Base-by-base conservation (phyloP, 805 yeast genomes). In the Starmerella vaccinii region DNA sequence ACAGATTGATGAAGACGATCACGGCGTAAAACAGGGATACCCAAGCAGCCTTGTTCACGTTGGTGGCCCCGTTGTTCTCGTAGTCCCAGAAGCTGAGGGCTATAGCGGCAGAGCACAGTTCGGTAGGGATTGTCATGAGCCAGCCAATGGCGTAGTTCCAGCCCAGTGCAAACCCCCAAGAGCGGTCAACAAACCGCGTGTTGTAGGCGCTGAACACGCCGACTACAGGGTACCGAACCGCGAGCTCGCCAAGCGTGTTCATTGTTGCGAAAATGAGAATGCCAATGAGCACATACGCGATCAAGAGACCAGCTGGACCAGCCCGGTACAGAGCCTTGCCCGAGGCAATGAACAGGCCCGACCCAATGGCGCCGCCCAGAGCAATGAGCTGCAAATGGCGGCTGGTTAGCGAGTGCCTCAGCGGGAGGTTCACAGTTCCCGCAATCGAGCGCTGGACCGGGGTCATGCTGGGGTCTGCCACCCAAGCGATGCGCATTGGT, bases 381-480 rank as follows among this genome's bases (percentile, higher is more conserved):
- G 86, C 81, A 58, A 82, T 81, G 82, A 83, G 76, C 55, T 80
- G 77, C 59, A 82, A 68, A 65, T 82, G 88, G 61, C 88, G 72
- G 10, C 69, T 59, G 57, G 65, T 65, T 49, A 73, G 69, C 10
- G 72, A 64, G 57, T 82, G 68, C 35, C 73, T 66, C 62, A 73
- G 62, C 2, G 75, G 76, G 2, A 75, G 64, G 49, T 69, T 68
- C 23, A 76, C 74, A 4, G 76, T 65, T 16, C 49, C 43, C 7
- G 47, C 42, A 21, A 78, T 79, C 54, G 55, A 55, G 16, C 69
- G 58, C 67, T 73, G 47, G 2, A 29, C 38, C 18, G 22, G 32
- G 38, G 69, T 40, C 37, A 55, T 29, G 32, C 23, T 35, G 26
- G 35, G 50, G 19, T 71, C 73, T 52, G 67, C 60, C 16, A 12